Base-by-base conservation (phyloP, 768 basidiomycete species). In the Mycena galericulata region DNA sequence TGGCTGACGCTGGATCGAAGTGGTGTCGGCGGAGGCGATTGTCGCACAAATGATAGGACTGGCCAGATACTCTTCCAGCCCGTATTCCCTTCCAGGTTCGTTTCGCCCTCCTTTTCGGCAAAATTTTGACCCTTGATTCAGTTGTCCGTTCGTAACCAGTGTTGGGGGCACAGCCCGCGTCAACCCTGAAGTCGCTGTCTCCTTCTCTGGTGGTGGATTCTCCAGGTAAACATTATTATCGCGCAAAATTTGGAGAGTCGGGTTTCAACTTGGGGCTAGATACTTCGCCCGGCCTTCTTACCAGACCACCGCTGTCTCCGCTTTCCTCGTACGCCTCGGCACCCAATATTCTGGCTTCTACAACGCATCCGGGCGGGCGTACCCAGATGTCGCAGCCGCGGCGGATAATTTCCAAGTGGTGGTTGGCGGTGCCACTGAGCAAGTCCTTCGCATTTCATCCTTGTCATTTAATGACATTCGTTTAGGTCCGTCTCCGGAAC, bases 181-280 rank as follows among this genome's bases (percentile, higher is more conserved):
- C 62, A 86, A 85, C 75, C 90, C 90, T 6, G 90, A 92, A 75
- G 80, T 86, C 34, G 90, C 87, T 12, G 79, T 85, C 55, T 81
- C 76, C 76, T 88, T 91, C 78, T 89, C 90, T n/a, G 89, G 90
- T 2, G 92, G 91, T 45, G 91, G 91, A 2, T 92, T 91, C 79
- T 90, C 89, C 24, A 79, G 82, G 68, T 55, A 18, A 26, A 22
- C 18, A n/a, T n/a, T n/a, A n/a, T n/a, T n/a, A n/a, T n/a, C n/a
- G n/a, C n/a, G n/a, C n/a, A n/a, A n/a, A n/a, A n/a, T n/a, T n/a
- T n/a, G n/a, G n/a, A n/a, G n/a, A n/a, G n/a, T n/a, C n/a, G n/a
- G n/a, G 56, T 2, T 20, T 38, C 51, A 11, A 65, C 47, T n/a
- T n/a, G n/a, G n/a, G n/a, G 32, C n/a, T 10, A 65, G 69, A 61